Evolutionary conservation across 306 rosid genomes (phyloP).

Genomic region (Corylus avellana): DNA sequence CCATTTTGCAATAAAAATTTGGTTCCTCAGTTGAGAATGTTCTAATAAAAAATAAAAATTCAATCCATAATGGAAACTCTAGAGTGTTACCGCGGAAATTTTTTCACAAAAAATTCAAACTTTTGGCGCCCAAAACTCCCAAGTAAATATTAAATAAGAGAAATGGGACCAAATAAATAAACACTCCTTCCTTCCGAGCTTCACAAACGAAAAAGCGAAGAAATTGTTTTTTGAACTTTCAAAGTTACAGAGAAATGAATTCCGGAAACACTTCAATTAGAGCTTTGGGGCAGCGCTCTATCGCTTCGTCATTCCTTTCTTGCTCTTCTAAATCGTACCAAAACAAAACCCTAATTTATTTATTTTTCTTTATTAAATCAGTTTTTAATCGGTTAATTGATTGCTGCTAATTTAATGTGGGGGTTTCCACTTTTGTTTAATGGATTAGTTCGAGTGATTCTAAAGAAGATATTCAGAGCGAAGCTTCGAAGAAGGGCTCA

Average conservation of each 20-base stretch:
- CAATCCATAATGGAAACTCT: too few species aligned
- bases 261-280: slow-evolving; percentile 51
- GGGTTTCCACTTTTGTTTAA: background rate
- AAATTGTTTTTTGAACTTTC: background rate
- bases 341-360: background rate
- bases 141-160: background rate
- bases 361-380: background rate
- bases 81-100: too few species aligned
- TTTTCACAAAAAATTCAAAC: background rate
- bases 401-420: background rate
- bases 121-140: background rate
- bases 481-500: slow-evolving; percentile 26
- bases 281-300: slow-evolving; percentile 72
- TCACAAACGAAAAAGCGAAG: background rate
- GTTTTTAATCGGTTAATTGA: background rate
- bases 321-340: slow-evolving; percentile 49
- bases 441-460: slow-evolving; percentile 39
- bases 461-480: slow-evolving; percentile 22
- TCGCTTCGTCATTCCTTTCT: slow-evolving; percentile 47
- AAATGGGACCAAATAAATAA: too few species aligned
- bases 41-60: too few species aligned
- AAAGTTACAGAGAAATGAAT: slow-evolving; percentile 38
- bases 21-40: too few species aligned
- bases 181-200: background rate
- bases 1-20: too few species aligned